phyloP scores from a whole-genome alignment of 2,329 filamentous ascomycete genomes.

The Teratosphaeria pseudoeucalypti region DNA sequence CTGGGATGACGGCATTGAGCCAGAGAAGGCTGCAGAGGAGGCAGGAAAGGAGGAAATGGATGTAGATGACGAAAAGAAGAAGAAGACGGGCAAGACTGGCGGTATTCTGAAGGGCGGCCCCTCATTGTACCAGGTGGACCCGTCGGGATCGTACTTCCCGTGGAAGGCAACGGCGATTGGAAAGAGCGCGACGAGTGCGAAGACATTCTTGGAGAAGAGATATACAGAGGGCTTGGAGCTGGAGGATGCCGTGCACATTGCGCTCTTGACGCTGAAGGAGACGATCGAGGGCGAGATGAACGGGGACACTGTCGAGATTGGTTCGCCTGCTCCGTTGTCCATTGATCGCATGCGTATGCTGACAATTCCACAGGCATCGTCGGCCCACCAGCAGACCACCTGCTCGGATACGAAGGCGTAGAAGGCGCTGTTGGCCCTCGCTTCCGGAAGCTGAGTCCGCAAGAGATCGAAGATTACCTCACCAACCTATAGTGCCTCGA shows the following conservation, averaged over 20 bases:
- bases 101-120: slow-evolving; percentile 92
- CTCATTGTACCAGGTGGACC: slow-evolving; percentile 97
- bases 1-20: slow-evolving; percentile 94
- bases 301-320: slow-evolving; percentile 37
- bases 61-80: slow-evolving; percentile 53
- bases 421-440: slow-evolving; percentile 74
- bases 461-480: slow-evolving; percentile 98
- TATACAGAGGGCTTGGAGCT: slow-evolving; percentile 96
- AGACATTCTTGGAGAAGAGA: slow-evolving; percentile 98
- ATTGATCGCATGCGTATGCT: neutral
- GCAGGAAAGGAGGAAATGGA: slow-evolving; percentile 36
- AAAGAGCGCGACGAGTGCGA: slow-evolving; percentile 95
- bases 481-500: slow-evolving; percentile 72
- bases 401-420: slow-evolving; percentile 83
- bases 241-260: slow-evolving; percentile 97
- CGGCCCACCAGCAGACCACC: slow-evolving; percentile 82
- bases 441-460: slow-evolving; percentile 88
- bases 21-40: slow-evolving; percentile 62
- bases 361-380: slow-evolving; percentile 60
- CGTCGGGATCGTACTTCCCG: slow-evolving; percentile 96
- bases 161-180: slow-evolving; percentile 99
- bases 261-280: slow-evolving; percentile 92
- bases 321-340: slow-evolving; percentile 40
- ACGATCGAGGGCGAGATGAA: slow-evolving; percentile 51
- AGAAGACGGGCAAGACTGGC: slow-evolving; percentile 74